Percentiles rank a stretch among this genome's conserved stretches.
These are phyloP conservation scores for Trypanosomatidae sp. DNA, from an alignment of 208 protist genomes.

Conservation along the genomic window DNA sequence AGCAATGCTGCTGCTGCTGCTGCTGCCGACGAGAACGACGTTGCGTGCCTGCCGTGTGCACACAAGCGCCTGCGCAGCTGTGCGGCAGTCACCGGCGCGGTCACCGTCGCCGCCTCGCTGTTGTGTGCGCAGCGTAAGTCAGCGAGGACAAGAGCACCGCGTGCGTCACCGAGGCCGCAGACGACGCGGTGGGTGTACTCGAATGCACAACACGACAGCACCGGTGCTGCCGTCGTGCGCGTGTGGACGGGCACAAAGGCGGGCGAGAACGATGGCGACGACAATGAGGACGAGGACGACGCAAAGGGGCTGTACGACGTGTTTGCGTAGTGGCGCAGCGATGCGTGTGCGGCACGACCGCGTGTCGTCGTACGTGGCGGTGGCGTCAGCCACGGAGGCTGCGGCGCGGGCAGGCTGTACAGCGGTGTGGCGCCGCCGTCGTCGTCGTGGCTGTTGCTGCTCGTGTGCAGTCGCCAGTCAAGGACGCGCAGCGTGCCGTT, in stretches of 20 bases:
- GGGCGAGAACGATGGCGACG: too few relatives aligned
- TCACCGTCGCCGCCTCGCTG: background rate
- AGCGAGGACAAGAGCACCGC: conserved; percentile 34
- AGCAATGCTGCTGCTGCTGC: background rate
- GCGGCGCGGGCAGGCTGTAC: conserved; percentile 10
- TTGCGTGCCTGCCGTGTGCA: too few relatives aligned
- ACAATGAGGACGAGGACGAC: too few relatives aligned
- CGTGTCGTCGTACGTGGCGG: conserved; percentile 3
- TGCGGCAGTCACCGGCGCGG: background rate
- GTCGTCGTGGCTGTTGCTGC: background rate
- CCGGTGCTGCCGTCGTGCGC: too few relatives aligned
- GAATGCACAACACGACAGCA: conserved; percentile 54
- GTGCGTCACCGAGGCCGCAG: conserved; percentile 32
- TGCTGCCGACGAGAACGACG: background rate
- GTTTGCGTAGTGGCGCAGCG: too few relatives aligned
- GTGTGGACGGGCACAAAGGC: too few relatives aligned
- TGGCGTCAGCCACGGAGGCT: conserved; percentile 16
- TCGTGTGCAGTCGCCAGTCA: conserved; percentile 35
- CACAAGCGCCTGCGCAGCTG: too few relatives aligned
- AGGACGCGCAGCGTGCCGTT: conserved; percentile 33
- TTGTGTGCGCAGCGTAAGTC: conserved; percentile 30
- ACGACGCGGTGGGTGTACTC: conserved; percentile 42
- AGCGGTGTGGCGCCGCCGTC: background rate
- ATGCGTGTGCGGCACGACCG: too few relatives aligned
- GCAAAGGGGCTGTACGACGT: too few relatives aligned